Evolutionary conservation across 257 asterid genomes (phyloP), one percentile per base, ranked within the genome.

Genomic region (Solanum raphanifolium): DNA sequence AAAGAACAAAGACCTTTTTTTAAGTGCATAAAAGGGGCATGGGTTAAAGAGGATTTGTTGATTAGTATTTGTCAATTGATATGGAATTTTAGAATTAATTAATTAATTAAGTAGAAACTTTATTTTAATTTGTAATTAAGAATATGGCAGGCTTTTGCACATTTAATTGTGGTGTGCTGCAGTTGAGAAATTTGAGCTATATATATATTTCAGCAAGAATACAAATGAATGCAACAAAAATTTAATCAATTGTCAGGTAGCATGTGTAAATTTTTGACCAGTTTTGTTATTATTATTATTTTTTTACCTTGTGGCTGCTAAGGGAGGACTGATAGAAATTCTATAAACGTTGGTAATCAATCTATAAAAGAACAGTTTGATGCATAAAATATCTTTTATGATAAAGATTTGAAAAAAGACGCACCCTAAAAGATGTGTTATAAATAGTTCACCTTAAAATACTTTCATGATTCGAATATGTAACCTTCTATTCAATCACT

Each of bases 381-480:
- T 52, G 9, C 9, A 52, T 5, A 52, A 52, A 16, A 18, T 52
- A 52, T 52, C 0, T 52, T 16, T 0, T 2, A 2, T 52, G 23
- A 52, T 6, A 52, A 52, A 18, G 1, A 16, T 16, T 0, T 48
- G 1, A n/a, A n/a, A n/a, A n/a, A n/a, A n/a, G n/a, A n/a, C 9
- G 9, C 3, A 52, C 7, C 1, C 1, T 52, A 52, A 16, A 52
- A 0, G 4, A 0, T 52, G 4, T 52, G n/a, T 52, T 2, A 1
- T 52, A 52, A 52, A 52, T 52, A 52, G 3, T 52, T 0, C 9
- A 18, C 1, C 21, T 52, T 16, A 2, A 16, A 52, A 52, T 52
- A 52, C 23, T 2, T 52, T 52, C 0, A 16, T 18, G n/a, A 2
- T 18, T 52, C 9, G 4, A 52, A 52, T 2, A 18, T 52, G 62